Conservation (phyloP, 441 rosid genomes). For the Populus tomentosa region DNA sequence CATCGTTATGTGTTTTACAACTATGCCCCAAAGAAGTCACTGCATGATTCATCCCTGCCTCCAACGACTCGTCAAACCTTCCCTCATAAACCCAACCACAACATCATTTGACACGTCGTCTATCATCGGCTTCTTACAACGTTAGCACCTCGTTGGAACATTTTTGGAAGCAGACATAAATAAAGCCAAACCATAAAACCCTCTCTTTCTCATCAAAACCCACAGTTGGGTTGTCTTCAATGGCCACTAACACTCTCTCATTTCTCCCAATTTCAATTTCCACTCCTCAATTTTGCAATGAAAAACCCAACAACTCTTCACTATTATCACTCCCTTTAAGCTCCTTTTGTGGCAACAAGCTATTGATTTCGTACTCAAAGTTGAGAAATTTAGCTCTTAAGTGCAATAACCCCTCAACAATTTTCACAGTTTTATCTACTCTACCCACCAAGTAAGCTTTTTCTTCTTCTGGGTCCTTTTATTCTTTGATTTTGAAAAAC, state of each 20-base stretch:
- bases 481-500: background rate
- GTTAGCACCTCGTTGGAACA: background rate
- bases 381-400: constrained; percentile 25
- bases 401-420: constrained; percentile 27
- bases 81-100: background rate
- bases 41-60: background rate
- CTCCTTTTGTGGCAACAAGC: constrained; percentile 42
- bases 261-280: constrained; percentile 40
- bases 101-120: no score
- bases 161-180: background rate
- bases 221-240: constrained; percentile 3
- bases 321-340: constrained; percentile 15
- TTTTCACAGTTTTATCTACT: constrained; percentile 42
- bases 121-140: background rate
- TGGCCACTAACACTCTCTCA: constrained; percentile 55
- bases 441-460: constrained; percentile 55
- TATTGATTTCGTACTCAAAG: constrained; percentile 26
- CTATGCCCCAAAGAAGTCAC: no score
- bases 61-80: background rate
- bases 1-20: no score
- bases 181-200: background rate
- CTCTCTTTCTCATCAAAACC: background rate
- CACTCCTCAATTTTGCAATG: constrained; percentile 20
- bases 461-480: background rate
- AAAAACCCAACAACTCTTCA: constrained; percentile 18